These are phyloP conservation scores for Ogataea nonfermentans DNA, from an alignment of 805 yeast species.

Conservation along the genomic window DNA sequence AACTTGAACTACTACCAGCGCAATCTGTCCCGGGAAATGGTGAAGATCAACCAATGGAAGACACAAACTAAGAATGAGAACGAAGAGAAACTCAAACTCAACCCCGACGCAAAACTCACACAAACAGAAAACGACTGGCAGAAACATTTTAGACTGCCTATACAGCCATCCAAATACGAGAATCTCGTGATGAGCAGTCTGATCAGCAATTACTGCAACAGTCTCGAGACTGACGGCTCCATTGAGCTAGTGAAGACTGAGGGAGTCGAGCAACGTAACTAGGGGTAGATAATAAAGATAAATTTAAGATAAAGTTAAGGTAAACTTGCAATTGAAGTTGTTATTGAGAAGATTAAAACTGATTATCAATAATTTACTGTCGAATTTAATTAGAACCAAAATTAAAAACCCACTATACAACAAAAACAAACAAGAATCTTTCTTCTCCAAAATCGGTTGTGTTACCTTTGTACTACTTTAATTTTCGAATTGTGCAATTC, in stretches of 20 bases:
- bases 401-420: too few relatives aligned
- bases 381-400: too few relatives aligned
- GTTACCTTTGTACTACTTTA: too few relatives aligned
- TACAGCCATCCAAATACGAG: constrained; percentile 73
- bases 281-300: background rate
- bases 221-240: constrained; percentile 68
- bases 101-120: constrained; percentile 48
- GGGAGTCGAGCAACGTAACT: constrained; percentile 36
- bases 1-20: constrained; percentile 82
- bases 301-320: background rate
- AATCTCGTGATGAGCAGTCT: constrained; percentile 66
- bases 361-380: too few relatives aligned
- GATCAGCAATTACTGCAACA: constrained; percentile 67
- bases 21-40: constrained; percentile 64
- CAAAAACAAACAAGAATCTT: too few relatives aligned
- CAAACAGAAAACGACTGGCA: constrained; percentile 60
- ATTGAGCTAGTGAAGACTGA: constrained; percentile 62
- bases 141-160: constrained; percentile 61
- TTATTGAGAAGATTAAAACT: too few relatives aligned
- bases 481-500: too few relatives aligned
- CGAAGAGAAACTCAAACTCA: constrained; percentile 53
- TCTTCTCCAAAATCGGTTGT: too few relatives aligned
- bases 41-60: constrained; percentile 74
- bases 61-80: constrained; percentile 66
- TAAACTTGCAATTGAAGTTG: too few relatives aligned